Percentiles rank a stretch among this genome's conserved stretches.
phyloP scores from a whole-genome alignment of 352 stramenopile species.

The Phytophthora fragariae region DNA sequence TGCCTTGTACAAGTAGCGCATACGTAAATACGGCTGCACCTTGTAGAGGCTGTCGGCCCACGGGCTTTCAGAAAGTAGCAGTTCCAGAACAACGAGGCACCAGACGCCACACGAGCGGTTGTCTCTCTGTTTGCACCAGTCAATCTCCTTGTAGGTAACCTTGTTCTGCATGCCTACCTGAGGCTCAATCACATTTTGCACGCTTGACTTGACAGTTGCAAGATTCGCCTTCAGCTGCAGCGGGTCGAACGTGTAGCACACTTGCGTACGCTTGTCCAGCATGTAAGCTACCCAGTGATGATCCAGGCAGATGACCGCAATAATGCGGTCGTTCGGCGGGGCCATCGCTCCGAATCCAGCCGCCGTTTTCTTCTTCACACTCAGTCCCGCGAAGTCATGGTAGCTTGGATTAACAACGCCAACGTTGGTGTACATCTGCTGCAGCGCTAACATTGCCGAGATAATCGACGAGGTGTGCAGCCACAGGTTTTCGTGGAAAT shows the following conservation, averaged over 20 bases:
- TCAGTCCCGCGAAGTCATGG: background rate
- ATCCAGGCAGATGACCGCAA: background rate
- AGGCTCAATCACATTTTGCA: background rate
- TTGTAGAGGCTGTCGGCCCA: slow-evolving; percentile 6
- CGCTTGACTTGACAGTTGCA: background rate
- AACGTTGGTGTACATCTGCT: background rate
- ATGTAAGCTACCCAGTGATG: background rate
- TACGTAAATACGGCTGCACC: slow-evolving; percentile 6
- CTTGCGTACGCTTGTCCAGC: background rate
- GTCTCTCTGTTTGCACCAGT: slow-evolving; percentile 16
- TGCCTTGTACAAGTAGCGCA: slow-evolving; percentile 5
- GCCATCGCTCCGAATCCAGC: background rate
- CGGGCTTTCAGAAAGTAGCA: background rate
- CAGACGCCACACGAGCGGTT: background rate
- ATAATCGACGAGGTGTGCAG: slow-evolving; percentile 16
- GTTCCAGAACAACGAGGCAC: slow-evolving; percentile 14
- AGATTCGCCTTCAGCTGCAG: background rate
- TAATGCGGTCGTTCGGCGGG: background rate
- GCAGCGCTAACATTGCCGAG: background rate
- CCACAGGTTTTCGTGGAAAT: slow-evolving; percentile 20
- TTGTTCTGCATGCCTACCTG: background rate
- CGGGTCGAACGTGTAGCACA: background rate
- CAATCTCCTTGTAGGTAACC: background rate
- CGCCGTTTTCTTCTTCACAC: background rate
- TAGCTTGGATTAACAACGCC: slow-evolving; percentile 7